A percentile compares a stretch with the other conserved stretches of the same genome.
Conservation (phyloP, 163 green algal species). For the Coccomyxa subellipsoidea region DNA sequence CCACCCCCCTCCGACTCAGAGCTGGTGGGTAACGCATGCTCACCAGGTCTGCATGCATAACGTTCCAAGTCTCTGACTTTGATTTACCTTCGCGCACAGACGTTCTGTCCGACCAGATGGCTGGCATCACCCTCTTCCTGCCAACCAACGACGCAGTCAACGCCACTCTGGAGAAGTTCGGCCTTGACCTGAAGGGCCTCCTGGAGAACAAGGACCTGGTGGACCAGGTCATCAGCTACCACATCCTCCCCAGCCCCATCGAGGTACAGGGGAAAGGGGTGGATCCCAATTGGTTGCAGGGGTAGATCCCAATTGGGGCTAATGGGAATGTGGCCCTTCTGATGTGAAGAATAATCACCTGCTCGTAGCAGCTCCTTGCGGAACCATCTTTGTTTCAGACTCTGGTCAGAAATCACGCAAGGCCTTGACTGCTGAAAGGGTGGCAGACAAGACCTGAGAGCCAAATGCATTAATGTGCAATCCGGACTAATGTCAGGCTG, state of each 20-base stretch:
- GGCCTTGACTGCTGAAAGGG: too few relatives aligned
- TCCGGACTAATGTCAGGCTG: too few relatives aligned
- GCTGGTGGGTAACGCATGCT: too few relatives aligned
- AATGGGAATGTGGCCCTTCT: not conserved
- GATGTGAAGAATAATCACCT: too few relatives aligned
- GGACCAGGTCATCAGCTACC: constrained; percentile 9
- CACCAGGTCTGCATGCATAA: too few relatives aligned
- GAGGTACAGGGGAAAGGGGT: not conserved
- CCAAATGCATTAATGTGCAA: too few relatives aligned
- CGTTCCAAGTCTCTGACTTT: too few relatives aligned
- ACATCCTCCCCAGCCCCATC: constrained; percentile 20
- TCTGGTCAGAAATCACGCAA: too few relatives aligned
- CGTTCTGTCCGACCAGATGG: not conserved
- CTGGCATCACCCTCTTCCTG: constrained; percentile 19
- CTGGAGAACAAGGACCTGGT: constrained; percentile 5
- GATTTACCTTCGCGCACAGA: not conserved
- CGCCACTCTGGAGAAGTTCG: not conserved
- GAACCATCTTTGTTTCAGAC: too few relatives aligned
- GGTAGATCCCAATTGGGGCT: not conserved
- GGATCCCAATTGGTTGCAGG: not conserved
- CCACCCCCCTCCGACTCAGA: too few relatives aligned
- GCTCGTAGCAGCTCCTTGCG: too few relatives aligned
- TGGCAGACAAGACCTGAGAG: too few relatives aligned
- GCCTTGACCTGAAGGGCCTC: constrained; percentile 4
- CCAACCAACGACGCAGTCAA: constrained; percentile 19